Conservation (phyloP, 1,284 basidiomycete genomes). For the Rhodotorula sp. region DNA sequence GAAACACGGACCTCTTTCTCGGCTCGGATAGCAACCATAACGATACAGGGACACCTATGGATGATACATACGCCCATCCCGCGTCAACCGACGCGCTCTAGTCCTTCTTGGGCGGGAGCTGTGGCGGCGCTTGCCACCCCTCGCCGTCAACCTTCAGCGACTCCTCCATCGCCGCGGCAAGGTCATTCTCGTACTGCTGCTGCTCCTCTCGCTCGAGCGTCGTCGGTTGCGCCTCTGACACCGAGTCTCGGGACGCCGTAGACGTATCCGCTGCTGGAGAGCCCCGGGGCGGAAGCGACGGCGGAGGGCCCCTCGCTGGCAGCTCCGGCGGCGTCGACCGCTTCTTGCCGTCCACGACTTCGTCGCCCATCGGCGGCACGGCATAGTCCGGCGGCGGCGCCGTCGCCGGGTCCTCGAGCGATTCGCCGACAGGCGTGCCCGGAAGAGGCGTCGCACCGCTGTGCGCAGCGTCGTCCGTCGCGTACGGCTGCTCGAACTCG, state of each 20-base stretch:
- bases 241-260: too few species aligned
- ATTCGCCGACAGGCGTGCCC: neutral
- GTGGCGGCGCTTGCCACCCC: too few species aligned
- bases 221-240: too few species aligned
- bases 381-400: neutral
- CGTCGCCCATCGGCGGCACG: neutral
- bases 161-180: neutral
- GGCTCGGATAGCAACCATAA: too few species aligned
- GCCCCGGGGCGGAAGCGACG: neutral
- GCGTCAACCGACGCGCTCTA: too few species aligned
- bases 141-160: neutral
- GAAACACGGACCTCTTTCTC: too few species aligned
- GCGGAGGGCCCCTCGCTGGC: neutral
- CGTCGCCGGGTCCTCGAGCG: neutral
- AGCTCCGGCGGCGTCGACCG: neutral
- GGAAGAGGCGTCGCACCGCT: neutral
- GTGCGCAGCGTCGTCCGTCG: slow-evolving; percentile 27
- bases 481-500: slow-evolving; percentile 32
- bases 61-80: too few species aligned
- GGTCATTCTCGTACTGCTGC: neutral
- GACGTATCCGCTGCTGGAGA: too few species aligned
- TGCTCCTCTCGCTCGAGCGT: neutral
- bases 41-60: too few species aligned
- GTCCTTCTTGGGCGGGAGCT: too few species aligned
- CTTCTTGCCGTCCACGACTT: neutral